phyloP scores from a whole-genome alignment of 2,329 filamentous ascomycete species.

The Alternaria triticina region DNA sequence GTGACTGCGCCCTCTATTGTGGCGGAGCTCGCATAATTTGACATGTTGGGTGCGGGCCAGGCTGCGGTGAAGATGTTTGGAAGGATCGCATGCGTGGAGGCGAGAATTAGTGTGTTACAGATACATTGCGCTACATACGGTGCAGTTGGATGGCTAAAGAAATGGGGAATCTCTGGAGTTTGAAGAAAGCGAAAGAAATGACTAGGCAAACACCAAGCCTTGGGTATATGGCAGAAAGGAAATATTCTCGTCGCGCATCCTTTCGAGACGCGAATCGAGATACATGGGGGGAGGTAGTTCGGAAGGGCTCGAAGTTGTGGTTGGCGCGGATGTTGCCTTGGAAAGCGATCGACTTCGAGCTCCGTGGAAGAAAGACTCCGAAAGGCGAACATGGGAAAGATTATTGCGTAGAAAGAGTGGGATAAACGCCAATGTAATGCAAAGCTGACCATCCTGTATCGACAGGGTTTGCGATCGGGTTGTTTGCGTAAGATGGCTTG shows the following conservation, averaged over 20 bases:
- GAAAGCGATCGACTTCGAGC: neutral
- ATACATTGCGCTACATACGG: slow-evolving; percentile 11
- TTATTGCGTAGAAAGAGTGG: neutral
- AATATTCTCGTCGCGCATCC: neutral
- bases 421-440: slow-evolving; percentile 23
- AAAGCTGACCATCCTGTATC: slow-evolving; percentile 16
- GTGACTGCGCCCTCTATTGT: slow-evolving; percentile 14
- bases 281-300: neutral
- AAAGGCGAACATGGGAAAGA: neutral
- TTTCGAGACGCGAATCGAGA: neutral
- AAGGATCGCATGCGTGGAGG: neutral
- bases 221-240: neutral
- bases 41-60: neutral
- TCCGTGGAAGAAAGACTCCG: slow-evolving; percentile 9
- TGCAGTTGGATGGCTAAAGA: neutral
- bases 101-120: slow-evolving; percentile 4
- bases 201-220: slow-evolving; percentile 1
- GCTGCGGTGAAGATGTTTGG: neutral
- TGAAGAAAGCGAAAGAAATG: neutral
- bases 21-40: slow-evolving; percentile 16
- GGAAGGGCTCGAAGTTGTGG: neutral
- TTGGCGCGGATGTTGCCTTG: neutral
- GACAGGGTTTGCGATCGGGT: slow-evolving; percentile 19
- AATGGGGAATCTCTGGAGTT: slow-evolving; percentile 11
- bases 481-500: slow-evolving; percentile 16